A percentile compares a stretch with the other conserved stretches of the same genome.
Conservation (phyloP, 2,329 filamentous ascomycete genomes). For the Sphaerulina vaccinii region DNA sequence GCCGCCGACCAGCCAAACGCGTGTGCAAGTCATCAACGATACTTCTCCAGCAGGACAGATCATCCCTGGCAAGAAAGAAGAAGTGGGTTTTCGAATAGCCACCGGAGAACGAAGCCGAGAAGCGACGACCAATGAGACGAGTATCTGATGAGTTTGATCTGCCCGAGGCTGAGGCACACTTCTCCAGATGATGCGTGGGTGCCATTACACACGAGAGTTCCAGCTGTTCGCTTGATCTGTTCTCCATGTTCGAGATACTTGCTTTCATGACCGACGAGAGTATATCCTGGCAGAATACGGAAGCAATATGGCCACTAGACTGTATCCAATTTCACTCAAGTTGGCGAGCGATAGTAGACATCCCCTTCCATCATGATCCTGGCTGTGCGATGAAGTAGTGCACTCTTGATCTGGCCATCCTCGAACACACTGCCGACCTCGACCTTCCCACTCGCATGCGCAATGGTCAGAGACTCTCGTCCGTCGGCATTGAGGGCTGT, state of each 20-base stretch:
- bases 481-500: conserved; percentile 21
- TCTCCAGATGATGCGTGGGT: not conserved
- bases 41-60: too few relatives aligned
- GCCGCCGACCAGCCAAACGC: too few relatives aligned
- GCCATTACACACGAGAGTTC: not conserved
- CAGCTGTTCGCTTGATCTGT: not conserved
- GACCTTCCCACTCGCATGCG: conserved; percentile 32
- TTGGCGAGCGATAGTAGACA: conserved; percentile 26
- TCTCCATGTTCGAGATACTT: not conserved
- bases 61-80: too few relatives aligned
- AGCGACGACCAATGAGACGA: not conserved
- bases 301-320: too few relatives aligned
- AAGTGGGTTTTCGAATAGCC: too few relatives aligned
- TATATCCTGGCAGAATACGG: too few relatives aligned
- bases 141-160: conserved; percentile 12
- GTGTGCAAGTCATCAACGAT: not conserved
- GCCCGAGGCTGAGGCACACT: conserved; percentile 15
- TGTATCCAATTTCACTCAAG: too few relatives aligned
- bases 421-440: conserved; percentile 32
- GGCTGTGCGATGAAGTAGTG: conserved; percentile 32
- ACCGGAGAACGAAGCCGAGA: too few relatives aligned
- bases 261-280: too few relatives aligned
- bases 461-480: conserved; percentile 28
- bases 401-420: conserved; percentile 30
- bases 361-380: conserved; percentile 35